A percentile compares a stretch with the other conserved stretches of the same genome.
These are phyloP conservation scores for Colletotrichum theobromicola DNA, from an alignment of 2,329 filamentous ascomycete species.

Conservation along the genomic window DNA sequence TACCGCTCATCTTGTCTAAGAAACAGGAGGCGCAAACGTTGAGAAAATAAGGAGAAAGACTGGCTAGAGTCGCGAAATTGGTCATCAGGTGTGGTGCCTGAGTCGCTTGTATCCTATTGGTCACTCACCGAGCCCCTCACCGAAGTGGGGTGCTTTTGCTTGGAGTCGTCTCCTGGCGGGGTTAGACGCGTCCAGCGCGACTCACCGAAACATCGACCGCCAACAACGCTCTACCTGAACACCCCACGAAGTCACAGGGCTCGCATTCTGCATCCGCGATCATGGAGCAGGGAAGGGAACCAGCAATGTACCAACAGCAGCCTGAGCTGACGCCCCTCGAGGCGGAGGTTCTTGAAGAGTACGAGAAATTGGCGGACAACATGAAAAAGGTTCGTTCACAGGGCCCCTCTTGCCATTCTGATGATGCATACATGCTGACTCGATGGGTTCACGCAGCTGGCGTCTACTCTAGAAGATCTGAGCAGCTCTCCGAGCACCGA, in stretches of 20 bases:
- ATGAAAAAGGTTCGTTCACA: conserved; percentile 76
- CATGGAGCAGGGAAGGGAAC: conserved; percentile 19
- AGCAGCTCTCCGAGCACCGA: conserved; percentile 76
- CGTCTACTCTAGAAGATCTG: conserved; percentile 64
- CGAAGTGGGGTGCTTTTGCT: background rate
- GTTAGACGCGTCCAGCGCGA: conserved; percentile 17
- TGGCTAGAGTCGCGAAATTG: background rate
- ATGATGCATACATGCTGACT: background rate
- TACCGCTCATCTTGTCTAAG: background rate
- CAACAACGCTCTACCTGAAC: background rate
- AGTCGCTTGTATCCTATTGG: background rate
- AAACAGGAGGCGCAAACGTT: background rate
- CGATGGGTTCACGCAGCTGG: conserved; percentile 50
- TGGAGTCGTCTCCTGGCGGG: background rate
- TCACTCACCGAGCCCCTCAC: background rate
- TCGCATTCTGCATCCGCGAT: background rate
- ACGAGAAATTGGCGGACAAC: conserved; percentile 84
- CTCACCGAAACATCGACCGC: conserved; percentile 7
- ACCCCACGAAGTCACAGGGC: background rate
- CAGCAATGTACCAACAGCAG: conserved; percentile 38
- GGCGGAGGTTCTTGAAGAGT: conserved; percentile 95
- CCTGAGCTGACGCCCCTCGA: conserved; percentile 79
- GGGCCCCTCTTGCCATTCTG: background rate
- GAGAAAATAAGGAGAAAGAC: background rate
- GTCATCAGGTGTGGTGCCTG: background rate